Conservation (phyloP, 352 stramenopile genomes). For the Globisporangium cystogenes region DNA sequence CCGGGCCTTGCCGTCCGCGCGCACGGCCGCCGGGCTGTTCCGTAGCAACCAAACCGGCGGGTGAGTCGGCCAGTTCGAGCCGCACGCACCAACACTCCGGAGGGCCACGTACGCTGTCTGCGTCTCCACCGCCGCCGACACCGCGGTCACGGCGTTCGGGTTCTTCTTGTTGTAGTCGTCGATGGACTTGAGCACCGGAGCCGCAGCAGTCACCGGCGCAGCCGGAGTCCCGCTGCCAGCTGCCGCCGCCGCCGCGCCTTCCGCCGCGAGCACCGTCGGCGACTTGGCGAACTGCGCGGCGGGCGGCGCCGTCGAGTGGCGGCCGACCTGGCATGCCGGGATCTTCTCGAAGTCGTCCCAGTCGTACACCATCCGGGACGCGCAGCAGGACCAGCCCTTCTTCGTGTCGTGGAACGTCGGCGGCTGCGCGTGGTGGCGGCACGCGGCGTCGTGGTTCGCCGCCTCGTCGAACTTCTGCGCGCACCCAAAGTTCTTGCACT, state of each 20-base stretch:
- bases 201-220: conserved; percentile 7
- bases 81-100: no score
- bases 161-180: conserved; percentile 91
- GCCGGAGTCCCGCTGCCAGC: conserved; percentile 9
- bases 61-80: no score
- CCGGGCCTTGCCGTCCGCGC: conserved; percentile 85
- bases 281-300: conserved; percentile 74
- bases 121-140: conserved; percentile 59
- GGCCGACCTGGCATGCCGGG: conserved; percentile 57
- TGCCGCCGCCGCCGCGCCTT: conserved; percentile 27
- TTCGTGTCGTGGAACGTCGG: conserved; percentile 89
- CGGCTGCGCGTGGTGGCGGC: conserved; percentile 69
- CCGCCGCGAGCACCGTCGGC: conserved; percentile 68
- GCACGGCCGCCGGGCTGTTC: conserved; percentile 28
- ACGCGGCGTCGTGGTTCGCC: conserved; percentile 74
- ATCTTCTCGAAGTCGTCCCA: conserved; percentile 95
- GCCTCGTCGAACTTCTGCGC: conserved; percentile 73
- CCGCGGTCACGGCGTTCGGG: conserved; percentile 82
- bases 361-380: conserved; percentile 91
- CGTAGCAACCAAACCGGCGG: no score
- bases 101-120: conserved; percentile 41
- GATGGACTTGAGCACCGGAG: conserved; percentile 84
- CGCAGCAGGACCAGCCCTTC: conserved; percentile 90
- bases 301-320: conserved; percentile 64
- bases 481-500: conserved; percentile 88